Evolutionary conservation across 2,329 filamentous ascomycete species (phyloP), one percentile per base, ranked within the genome.

Genomic region (Trichoderma lentiforme): DNA sequence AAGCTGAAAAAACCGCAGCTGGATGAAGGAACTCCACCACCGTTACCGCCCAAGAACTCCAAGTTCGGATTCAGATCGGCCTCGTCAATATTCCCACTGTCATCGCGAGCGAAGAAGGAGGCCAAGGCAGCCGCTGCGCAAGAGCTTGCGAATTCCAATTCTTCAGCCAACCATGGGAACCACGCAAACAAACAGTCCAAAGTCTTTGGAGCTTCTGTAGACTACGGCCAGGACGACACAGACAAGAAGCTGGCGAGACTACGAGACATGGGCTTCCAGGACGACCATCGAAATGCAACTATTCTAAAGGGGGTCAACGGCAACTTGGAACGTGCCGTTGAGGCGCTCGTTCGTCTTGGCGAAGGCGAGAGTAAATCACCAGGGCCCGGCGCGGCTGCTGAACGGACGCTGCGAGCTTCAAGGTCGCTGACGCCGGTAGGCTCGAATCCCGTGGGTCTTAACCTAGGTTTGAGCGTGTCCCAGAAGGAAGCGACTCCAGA

Each of bases 211-310:
- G 89, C 90, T 12, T 90, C 88, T 61, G 84, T 96, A 30, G 87
- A 86, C 51, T 82, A 84, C 60, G 82, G 78, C 26, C 75, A 79
- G 61, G 86, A 92, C 75, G 90, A 90, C 72, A 86, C 91, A 70
- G 93, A 97, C 57, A 86, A 87, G 64, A 98, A 98, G 80, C 82
- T 98, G 79, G 85, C 86, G 3, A 90, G 89, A 67, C 83, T 99
- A 71, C 89, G 90, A 70, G 94, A 98, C 71, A 97, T 98, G 94
- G 96, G 96, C 0, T 99, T 99, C 77, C 85, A 84, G 4, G 94
- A 99, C 79, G 90, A 92, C 56, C 93, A 92, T 76, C 89, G 92
- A 72, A 98, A 98, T 78, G 86, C 89, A 5, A 90, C 92, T 67
- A 90, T 98, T 30, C 83, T 99, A 21, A 95, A 94, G 79, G 92